phyloP scores from a whole-genome alignment of 805 yeast genomes.

The Jamesozyma spencerorum region DNA sequence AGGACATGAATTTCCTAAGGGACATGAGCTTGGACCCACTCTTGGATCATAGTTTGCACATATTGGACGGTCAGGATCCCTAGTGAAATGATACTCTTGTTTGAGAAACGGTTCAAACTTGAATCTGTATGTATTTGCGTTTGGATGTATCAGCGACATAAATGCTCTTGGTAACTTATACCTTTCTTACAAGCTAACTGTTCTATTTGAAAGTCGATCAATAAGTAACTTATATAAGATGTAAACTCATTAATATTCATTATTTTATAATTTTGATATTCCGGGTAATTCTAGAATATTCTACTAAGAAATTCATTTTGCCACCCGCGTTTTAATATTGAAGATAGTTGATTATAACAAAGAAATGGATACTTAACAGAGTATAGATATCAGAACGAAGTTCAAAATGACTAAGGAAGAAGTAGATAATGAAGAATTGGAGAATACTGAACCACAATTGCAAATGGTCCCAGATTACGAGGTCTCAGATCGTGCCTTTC shows the following conservation, averaged over 20 bases:
- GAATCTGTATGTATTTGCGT: slow-evolving; percentile 36
- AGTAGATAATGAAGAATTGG: slow-evolving; percentile 16
- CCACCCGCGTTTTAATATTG: not conserved
- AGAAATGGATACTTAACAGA: not conserved
- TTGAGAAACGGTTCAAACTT: slow-evolving; percentile 78
- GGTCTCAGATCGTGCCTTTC: slow-evolving; percentile 73
- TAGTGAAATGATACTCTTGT: slow-evolving; percentile 69
- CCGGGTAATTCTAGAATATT: not conserved
- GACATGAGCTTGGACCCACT: slow-evolving; percentile 52
- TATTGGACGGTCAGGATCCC: slow-evolving; percentile 83
- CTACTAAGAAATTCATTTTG: not conserved
- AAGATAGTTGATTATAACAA: too few relatives aligned
- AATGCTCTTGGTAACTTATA: not conserved
- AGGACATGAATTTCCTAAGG: slow-evolving; percentile 77
- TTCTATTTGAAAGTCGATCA: too few relatives aligned
- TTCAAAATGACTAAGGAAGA: slow-evolving; percentile 2
- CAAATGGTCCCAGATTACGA: slow-evolving; percentile 67
- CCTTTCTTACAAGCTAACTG: too few relatives aligned
- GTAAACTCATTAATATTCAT: too few relatives aligned
- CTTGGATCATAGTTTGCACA: slow-evolving; percentile 45
- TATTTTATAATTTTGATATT: too few relatives aligned
- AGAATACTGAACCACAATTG: slow-evolving; percentile 22
- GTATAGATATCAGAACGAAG: not conserved
- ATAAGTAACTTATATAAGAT: too few relatives aligned
- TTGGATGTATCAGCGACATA: slow-evolving; percentile 35